These are phyloP conservation scores for Colletotrichum acutatum DNA, from an alignment of 2,329 filamentous ascomycete species.

Conservation along the genomic window DNA sequence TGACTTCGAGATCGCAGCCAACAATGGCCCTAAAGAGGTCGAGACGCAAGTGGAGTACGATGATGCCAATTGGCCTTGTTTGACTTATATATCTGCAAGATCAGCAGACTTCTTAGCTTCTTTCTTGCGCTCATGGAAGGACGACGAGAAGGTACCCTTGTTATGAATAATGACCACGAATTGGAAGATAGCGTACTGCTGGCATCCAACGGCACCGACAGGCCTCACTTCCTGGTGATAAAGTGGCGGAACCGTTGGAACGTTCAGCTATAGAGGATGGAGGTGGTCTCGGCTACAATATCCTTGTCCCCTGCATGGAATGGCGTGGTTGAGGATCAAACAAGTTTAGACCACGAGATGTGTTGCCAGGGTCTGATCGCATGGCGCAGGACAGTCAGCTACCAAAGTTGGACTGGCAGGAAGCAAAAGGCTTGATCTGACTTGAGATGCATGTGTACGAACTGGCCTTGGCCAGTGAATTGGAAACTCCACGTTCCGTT, in stretches of 20 bases:
- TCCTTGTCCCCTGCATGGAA: neutral
- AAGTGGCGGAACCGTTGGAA: neutral
- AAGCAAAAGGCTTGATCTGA: neutral
- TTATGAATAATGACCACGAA: neutral
- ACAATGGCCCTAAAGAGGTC: too few species aligned
- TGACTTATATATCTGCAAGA: neutral
- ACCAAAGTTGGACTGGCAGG: neutral
- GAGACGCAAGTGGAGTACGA: too few species aligned
- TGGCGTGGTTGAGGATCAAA: neutral
- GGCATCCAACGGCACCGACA: neutral
- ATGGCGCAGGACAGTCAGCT: neutral
- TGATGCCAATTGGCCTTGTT: too few species aligned
- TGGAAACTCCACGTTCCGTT: neutral
- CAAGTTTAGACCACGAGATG: neutral
- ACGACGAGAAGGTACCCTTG: neutral
- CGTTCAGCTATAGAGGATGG: neutral
- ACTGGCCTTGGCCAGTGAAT: neutral
- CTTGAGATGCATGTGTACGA: neutral
- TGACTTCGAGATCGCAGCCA: too few species aligned
- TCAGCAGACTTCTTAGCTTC: neutral
- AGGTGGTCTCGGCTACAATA: neutral
- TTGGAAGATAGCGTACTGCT: neutral
- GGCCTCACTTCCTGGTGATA: neutral
- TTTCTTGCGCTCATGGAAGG: neutral
- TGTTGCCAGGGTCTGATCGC: too few species aligned